phyloP scores from a whole-genome alignment of 2,329 filamentous ascomycete species.

The Thermoascus crustaceus region DNA sequence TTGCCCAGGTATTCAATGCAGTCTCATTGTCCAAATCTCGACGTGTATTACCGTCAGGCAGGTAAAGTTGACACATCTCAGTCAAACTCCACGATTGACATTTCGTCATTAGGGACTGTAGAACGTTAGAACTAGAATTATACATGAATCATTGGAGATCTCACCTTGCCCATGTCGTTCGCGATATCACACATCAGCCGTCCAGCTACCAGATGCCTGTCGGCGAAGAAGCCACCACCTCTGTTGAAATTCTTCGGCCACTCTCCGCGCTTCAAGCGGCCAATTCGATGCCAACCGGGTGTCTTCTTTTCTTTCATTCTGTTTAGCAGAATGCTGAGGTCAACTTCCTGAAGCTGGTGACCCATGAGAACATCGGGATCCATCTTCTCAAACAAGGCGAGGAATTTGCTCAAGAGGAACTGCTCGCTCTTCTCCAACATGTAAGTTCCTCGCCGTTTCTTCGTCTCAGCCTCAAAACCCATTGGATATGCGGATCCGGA shows the following conservation, averaged over 20 bases:
- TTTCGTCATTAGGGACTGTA: constrained; percentile 77
- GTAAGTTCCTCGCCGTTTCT: constrained; percentile 67
- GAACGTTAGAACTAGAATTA: constrained; percentile 15
- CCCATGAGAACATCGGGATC: constrained; percentile 93
- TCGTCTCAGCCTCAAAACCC: constrained; percentile 72
- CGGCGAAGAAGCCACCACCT: constrained; percentile 81
- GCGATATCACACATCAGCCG: constrained; percentile 86
- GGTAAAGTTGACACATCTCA: constrained; percentile 91
- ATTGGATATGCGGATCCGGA: constrained; percentile 67
- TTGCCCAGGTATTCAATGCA: constrained; percentile 79
- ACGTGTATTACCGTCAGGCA: constrained; percentile 62
- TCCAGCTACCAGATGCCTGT: constrained; percentile 81
- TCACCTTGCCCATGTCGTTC: constrained; percentile 83
- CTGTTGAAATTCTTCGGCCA: constrained; percentile 87
- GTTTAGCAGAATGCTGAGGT: constrained; percentile 83
- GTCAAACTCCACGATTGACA: constrained; percentile 97
- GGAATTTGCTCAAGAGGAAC: constrained; percentile 77
- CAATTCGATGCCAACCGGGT: constrained; percentile 88
- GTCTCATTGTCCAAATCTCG: constrained; percentile 83
- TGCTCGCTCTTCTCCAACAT: constrained; percentile 76
- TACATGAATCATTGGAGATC: constrained; percentile 2
- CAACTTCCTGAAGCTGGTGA: constrained; percentile 93
- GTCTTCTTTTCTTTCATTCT: constrained; percentile 85
- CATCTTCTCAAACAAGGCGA: constrained; percentile 77
- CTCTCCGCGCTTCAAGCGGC: constrained; percentile 68